phyloP scores from a whole-genome alignment of 305 asterid genomes.

The Fraxinus dipetala region DNA sequence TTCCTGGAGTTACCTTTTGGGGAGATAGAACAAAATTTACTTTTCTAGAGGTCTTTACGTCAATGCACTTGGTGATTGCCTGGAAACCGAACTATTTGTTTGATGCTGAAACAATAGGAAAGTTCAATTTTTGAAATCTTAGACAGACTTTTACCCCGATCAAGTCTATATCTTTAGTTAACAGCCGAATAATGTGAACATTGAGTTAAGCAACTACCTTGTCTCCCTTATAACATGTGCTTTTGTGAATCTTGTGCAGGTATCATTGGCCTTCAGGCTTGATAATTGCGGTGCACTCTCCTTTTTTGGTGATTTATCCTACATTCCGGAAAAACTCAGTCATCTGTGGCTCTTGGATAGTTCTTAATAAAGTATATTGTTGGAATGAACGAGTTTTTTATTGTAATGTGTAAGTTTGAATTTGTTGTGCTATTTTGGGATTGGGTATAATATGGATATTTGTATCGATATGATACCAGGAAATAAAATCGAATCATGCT shows the following conservation, averaged over 20 bases:
- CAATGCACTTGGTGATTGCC: not conserved
- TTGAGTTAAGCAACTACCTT: not conserved
- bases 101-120: not conserved
- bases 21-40: not conserved
- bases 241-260: slow-evolving; percentile 48
- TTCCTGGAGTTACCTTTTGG: not conserved
- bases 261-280: slow-evolving; percentile 88
- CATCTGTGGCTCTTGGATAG: slow-evolving; percentile 10
- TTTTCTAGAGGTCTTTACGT: not conserved
- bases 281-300: slow-evolving; percentile 19
- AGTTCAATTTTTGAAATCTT: not conserved
- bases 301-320: not conserved
- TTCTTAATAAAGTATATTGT: slow-evolving; percentile 26
- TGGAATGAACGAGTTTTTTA: slow-evolving; percentile 14
- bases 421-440: not conserved
- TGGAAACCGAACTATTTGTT: not conserved
- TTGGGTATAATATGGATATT: not conserved
- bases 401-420: slow-evolving; percentile 15
- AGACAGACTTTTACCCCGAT: not conserved
- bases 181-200: not conserved
- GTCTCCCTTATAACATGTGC: not conserved
- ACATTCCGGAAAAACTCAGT: not conserved
- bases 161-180: not conserved
- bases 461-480: not conserved
- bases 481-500: not conserved